phyloP scores from a whole-genome alignment of 2,329 filamentous ascomycete genomes.

The Fusarium veterinarium region DNA sequence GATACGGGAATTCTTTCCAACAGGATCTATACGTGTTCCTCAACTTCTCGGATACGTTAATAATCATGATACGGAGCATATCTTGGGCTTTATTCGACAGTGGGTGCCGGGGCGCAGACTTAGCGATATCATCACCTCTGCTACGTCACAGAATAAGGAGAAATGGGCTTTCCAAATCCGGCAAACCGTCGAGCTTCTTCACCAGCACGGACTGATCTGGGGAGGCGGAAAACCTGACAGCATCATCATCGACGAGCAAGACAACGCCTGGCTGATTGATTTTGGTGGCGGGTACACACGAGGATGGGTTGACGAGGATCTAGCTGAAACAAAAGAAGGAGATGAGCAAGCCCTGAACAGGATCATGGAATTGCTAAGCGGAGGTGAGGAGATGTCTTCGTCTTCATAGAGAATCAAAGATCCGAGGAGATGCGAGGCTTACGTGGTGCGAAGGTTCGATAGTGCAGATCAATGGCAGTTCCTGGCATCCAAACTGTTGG shows the following conservation, averaged over 20 bases:
- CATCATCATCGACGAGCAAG: background rate
- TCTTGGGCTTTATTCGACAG: background rate
- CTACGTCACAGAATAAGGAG: accelerated
- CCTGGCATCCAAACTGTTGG: background rate
- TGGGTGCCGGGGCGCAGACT: background rate
- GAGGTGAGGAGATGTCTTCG: accelerated
- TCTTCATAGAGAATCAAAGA: background rate
- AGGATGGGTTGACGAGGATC: background rate
- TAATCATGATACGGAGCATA: background rate
- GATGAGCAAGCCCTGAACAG: background rate
- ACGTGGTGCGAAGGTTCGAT: background rate
- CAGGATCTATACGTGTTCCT: background rate
- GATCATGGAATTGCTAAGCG: background rate
- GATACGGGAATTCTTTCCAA: background rate
- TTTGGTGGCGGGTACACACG: background rate
- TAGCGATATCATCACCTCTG: accelerated
- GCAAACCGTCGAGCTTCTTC: accelerated
- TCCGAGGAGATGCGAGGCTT: background rate
- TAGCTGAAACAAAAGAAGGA: background rate
- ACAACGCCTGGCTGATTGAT: background rate
- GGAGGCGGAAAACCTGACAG: background rate
- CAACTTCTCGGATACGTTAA: background rate
- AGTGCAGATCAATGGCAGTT: background rate
- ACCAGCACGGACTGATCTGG: background rate
- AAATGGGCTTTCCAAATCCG: background rate